Evolutionary conservation across 768 basidiomycete genomes (phyloP).

Genomic region (Pleurotus eryngii): DNA sequence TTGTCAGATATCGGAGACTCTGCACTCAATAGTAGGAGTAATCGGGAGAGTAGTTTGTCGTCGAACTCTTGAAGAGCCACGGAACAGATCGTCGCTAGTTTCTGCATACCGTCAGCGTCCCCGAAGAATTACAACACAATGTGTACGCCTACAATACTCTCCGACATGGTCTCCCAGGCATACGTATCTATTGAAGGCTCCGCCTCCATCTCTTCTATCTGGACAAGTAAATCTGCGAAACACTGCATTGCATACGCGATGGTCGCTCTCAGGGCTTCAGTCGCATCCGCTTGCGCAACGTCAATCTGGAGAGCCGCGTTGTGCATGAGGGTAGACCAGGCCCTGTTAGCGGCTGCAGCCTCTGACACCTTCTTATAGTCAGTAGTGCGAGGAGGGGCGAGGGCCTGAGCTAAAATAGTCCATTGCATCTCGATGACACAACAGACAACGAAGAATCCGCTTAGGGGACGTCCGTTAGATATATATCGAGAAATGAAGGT

Average conservation of each 20-base stretch:
- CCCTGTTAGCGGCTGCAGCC: conserved; percentile 81
- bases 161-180: conserved; percentile 90
- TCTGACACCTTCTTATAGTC: conserved; percentile 41
- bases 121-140: neutral
- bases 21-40: conserved; percentile 75
- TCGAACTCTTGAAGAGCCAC: conserved; percentile 69
- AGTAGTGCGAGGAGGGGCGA: conserved; percentile 31
- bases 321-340: conserved; percentile 70
- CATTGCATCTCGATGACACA: conserved; percentile 84
- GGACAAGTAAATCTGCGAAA: conserved; percentile 71
- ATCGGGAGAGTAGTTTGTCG: conserved; percentile 59
- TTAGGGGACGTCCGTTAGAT: conserved; percentile 70
- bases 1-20: conserved; percentile 80
- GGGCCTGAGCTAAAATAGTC: conserved; percentile 77
- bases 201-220: conserved; percentile 79
- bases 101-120: conserved; percentile 32
- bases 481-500: conserved; percentile 76
- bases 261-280: conserved; percentile 41
- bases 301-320: conserved; percentile 43
- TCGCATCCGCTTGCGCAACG: conserved; percentile 32
- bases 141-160: conserved; percentile 62
- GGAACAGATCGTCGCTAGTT: conserved; percentile 81
- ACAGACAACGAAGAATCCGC: conserved; percentile 87
- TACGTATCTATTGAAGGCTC: conserved; percentile 84
- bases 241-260: conserved; percentile 67